Percentiles rank a stretch among this genome's conserved stretches.
Conservation (phyloP, 768 basidiomycete species). For the Kwoniella newhampshirensis region DNA sequence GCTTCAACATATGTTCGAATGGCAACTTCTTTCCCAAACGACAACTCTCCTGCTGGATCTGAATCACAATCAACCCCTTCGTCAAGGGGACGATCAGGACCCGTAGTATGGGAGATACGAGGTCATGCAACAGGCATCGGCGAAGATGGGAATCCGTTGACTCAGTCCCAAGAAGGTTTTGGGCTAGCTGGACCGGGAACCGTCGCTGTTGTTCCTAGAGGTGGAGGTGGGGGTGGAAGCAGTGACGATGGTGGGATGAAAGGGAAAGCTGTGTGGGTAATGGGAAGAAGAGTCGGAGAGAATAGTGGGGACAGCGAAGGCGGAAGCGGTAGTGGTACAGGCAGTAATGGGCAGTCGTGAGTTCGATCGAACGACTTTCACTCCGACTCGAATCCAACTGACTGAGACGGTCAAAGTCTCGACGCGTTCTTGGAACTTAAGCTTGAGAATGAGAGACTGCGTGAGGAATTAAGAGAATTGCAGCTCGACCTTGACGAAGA, state of each 20-base stretch:
- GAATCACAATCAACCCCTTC: slow-evolving; percentile 3
- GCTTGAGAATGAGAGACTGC: slow-evolving; percentile 77
- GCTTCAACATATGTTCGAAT: slow-evolving; percentile 35
- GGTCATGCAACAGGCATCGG: slow-evolving; percentile 41
- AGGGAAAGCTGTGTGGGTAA: slow-evolving; percentile 51
- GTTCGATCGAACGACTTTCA: slow-evolving; percentile 22
- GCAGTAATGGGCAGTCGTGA: slow-evolving; percentile 36
- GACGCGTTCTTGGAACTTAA: slow-evolving; percentile 72
- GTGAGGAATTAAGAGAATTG: slow-evolving; percentile 58
- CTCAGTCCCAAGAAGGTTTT: slow-evolving; percentile 10
- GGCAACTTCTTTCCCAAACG: slow-evolving; percentile 7
- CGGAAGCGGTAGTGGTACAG: slow-evolving; percentile 9
- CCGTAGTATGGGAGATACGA: slow-evolving; percentile 41
- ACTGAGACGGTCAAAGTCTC: slow-evolving; percentile 32
- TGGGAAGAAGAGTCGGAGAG: slow-evolving; percentile 43
- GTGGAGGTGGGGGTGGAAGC: background rate
- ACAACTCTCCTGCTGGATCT: background rate
- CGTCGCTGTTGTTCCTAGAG: slow-evolving; percentile 5
- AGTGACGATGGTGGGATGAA: slow-evolving; percentile 22
- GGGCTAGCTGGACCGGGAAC: slow-evolving; percentile 12
- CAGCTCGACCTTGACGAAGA: slow-evolving; percentile 42
- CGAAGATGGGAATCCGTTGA: slow-evolving; percentile 9
- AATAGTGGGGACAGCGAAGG: slow-evolving; percentile 8
- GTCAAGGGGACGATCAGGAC: slow-evolving; percentile 6
- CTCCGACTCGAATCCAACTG: background rate